Evolutionary conservation across 441 rosid genomes (phyloP).

Genomic region (Geranium incanum): DNA sequence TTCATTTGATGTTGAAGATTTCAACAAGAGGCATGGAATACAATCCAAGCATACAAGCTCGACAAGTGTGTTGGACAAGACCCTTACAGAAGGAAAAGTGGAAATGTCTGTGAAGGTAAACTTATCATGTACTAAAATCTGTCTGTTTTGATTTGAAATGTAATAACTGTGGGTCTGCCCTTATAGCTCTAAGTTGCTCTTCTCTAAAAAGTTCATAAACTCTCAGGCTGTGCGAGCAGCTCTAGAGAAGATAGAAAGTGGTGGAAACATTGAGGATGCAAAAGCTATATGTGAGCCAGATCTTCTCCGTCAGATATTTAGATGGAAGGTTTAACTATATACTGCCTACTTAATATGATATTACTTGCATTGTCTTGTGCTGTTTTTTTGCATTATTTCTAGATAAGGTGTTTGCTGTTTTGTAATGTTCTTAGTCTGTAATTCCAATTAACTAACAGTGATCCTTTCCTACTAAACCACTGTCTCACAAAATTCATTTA

Average conservation of each 20-base stretch:
- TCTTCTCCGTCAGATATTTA: conserved; percentile 55
- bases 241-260: conserved; percentile 54
- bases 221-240: conserved; percentile 80
- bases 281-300: conserved; percentile 78
- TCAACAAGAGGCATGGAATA: conserved; percentile 39
- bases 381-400: neutral
- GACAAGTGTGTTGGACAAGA: conserved; percentile 48
- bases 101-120: conserved; percentile 74
- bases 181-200: neutral
- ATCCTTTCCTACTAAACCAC: neutral
- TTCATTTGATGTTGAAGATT: conserved; percentile 45
- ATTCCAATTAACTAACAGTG: neutral
- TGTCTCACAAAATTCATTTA: conserved; percentile 1
- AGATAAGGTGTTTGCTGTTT: neutral
- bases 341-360: neutral
- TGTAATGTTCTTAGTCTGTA: neutral
- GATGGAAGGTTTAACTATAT: conserved; percentile 67
- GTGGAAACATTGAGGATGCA: conserved; percentile 71
- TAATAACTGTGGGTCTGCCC: neutral
- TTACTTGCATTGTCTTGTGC: neutral
- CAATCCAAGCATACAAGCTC: conserved; percentile 44
- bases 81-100: conserved; percentile 69
- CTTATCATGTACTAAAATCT: conserved; percentile 8
- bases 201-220: conserved; percentile 9
- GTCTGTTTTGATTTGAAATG: neutral